Conservation (phyloP, 176 grass and related monocot species). For the Tuctoria greenei region DNA sequence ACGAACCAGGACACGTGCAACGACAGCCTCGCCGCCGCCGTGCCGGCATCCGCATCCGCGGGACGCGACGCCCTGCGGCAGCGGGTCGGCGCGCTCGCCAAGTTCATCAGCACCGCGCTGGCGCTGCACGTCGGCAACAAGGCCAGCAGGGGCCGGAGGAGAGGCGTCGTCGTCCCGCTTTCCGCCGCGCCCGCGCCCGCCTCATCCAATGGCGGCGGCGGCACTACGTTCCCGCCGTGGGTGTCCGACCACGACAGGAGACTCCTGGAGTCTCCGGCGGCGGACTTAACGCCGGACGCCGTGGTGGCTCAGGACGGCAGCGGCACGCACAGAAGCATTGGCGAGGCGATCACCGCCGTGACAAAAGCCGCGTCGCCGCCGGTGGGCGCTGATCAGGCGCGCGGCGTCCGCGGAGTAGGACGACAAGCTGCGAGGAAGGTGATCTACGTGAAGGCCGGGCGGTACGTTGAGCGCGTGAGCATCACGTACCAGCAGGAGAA, state of each 20-base stretch:
- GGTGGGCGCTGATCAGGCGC: neutral
- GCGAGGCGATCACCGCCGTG: constrained; percentile 65
- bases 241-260: constrained; percentile 41
- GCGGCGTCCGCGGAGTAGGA: neutral
- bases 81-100: constrained; percentile 39
- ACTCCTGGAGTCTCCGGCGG: constrained; percentile 49
- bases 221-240: constrained; percentile 61
- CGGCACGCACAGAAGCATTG: constrained; percentile 70
- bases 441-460: constrained; percentile 76
- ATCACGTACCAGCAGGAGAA: constrained; percentile 50
- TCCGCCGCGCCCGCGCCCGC: neutral
- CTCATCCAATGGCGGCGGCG: no score
- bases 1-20: constrained; percentile 82
- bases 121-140: constrained; percentile 56
- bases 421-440: constrained; percentile 45
- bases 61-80: constrained; percentile 34
- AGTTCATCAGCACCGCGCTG: constrained; percentile 74
- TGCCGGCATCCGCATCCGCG: constrained; percentile 5
- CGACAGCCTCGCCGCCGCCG: constrained; percentile 54
- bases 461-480: constrained; percentile 67
- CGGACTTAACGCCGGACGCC: constrained; percentile 51
- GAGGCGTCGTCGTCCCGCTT: no score
- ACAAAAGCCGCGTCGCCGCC: constrained; percentile 7
- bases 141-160: constrained; percentile 9
- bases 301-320: constrained; percentile 76